These are phyloP conservation scores for Citrus inodora DNA, from an alignment of 345 rosid species.

Conservation along the genomic window DNA sequence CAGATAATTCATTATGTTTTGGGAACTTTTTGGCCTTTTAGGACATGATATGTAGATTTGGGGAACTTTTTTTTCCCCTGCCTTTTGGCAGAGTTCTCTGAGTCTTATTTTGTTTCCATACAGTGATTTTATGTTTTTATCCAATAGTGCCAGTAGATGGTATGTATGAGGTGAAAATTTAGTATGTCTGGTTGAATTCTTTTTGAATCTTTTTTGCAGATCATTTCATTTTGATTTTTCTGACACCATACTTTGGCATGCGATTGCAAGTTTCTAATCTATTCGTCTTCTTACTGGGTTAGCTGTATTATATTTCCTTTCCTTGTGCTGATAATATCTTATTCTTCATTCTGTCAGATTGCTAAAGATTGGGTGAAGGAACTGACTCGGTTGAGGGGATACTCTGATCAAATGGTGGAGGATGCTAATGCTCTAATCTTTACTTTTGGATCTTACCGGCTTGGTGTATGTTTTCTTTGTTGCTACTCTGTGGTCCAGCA, in stretches of 20 bases:
- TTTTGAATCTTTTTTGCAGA: not conserved
- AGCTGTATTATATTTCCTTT: not conserved
- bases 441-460: slow-evolving; percentile 71
- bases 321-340: not conserved
- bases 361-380: slow-evolving; percentile 67
- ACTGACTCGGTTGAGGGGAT: slow-evolving; percentile 50
- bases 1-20: not conserved
- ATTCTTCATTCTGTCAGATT: slow-evolving; percentile 30
- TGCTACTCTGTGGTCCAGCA: slow-evolving; percentile 1
- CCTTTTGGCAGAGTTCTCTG: not conserved
- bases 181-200: not conserved
- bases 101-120: not conserved
- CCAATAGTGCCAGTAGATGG: not conserved
- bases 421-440: slow-evolving; percentile 68
- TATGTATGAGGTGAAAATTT: not conserved
- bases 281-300: not conserved
- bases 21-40: not conserved
- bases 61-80: not conserved
- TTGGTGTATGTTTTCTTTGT: slow-evolving; percentile 45
- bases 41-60: not conserved
- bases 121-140: not conserved
- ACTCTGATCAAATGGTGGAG: slow-evolving; percentile 68
- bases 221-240: not conserved
- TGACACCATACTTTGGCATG: not conserved
- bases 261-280: not conserved